Evolutionary conservation across 371 early-diverging fungal species (phyloP), one percentile per base, ranked within the genome.

Genomic region (Umbelopsis sp.): DNA sequence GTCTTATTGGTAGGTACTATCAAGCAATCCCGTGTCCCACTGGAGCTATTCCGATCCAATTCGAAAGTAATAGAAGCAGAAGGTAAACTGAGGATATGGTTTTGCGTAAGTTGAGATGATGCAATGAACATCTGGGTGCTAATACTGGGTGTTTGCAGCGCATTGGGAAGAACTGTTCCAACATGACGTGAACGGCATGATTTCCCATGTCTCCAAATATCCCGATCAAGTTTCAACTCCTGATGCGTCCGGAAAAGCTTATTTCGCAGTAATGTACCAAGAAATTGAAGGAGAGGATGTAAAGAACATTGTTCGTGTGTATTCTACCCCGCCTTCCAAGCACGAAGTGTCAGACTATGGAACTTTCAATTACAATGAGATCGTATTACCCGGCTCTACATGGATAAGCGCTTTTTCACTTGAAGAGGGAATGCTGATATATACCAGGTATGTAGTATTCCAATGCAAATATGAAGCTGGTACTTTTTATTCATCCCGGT

Each of bases 401-500:
- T 80, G 79, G 79, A 72, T 80, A 22, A 48, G 75, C 18, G 20
- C 74, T 11, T 75, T 83, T 24, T 73, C 75, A 9, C 50, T 83
- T 12, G 78, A 83, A 65, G 45, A 73, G 0, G 64, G 75, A 35
- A 69, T 72, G 1, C 65, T 83, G 9, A 32, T 83, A 7, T 78
- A 77, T 69, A 71, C 80, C 16, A 71, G 82, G 82, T 78, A 80
- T 65, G 41, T 12, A 12, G 41, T 41, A 1, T 41, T 10, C 41
- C 38, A 45, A 32, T 46, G 51, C 29, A 18, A 32, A 18, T 53
- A 51, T 37, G 44, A 50, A 46, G 48, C 52, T 35, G 11, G 45
- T 50, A 35, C 22, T 5, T 41, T 24, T 8, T 5, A 50, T 32
- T 29, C 5, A 24, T 62, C 38, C 44, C 22, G 32, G 20, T 37